Conservation (phyloP, 2,329 filamentous ascomycete genomes). For the Cordyceps militaris region DNA sequence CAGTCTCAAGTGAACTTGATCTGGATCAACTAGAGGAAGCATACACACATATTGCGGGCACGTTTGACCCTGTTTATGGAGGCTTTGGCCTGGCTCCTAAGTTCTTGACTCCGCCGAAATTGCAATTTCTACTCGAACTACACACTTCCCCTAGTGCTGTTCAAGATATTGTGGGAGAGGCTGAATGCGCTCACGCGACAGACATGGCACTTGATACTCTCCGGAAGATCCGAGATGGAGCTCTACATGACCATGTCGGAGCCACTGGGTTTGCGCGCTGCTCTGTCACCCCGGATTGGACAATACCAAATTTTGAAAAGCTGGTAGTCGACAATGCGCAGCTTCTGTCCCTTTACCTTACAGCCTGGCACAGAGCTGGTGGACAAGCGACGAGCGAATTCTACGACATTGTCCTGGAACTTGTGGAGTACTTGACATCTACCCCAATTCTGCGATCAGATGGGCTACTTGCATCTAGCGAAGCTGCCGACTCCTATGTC, state of each 20-base stretch:
- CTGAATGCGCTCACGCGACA: slow-evolving; percentile 66
- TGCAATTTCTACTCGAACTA: slow-evolving; percentile 74
- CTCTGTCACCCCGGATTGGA: slow-evolving; percentile 88
- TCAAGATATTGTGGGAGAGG: slow-evolving; percentile 76
- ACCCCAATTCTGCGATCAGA: slow-evolving; percentile 57
- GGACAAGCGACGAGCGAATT: slow-evolving; percentile 58
- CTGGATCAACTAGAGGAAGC: slow-evolving; percentile 89
- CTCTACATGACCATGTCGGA: slow-evolving; percentile 49
- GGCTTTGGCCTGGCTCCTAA: slow-evolving; percentile 82
- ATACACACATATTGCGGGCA: slow-evolving; percentile 68
- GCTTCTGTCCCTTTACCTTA: slow-evolving; percentile 73
- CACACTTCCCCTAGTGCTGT: slow-evolving; percentile 65
- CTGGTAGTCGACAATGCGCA: slow-evolving; percentile 91
- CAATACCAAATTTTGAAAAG: slow-evolving; percentile 93
- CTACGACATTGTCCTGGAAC: slow-evolving; percentile 68
- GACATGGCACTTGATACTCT: slow-evolving; percentile 78
- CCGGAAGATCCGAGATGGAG: slow-evolving; percentile 58
- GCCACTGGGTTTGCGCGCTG: slow-evolving; percentile 59
- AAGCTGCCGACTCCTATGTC: slow-evolving; percentile 81
- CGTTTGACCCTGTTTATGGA: slow-evolving; percentile 71
- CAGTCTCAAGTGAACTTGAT: slow-evolving; percentile 64
- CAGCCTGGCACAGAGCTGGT: slow-evolving; percentile 63
- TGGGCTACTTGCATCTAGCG: slow-evolving; percentile 80
- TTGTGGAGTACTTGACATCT: slow-evolving; percentile 78
- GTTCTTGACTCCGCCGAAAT: slow-evolving; percentile 80